Evolutionary conservation across 148 eudicot genomes (phyloP), one percentile per base, ranked within the genome.

Genomic region (Gaultheria prostrata): DNA sequence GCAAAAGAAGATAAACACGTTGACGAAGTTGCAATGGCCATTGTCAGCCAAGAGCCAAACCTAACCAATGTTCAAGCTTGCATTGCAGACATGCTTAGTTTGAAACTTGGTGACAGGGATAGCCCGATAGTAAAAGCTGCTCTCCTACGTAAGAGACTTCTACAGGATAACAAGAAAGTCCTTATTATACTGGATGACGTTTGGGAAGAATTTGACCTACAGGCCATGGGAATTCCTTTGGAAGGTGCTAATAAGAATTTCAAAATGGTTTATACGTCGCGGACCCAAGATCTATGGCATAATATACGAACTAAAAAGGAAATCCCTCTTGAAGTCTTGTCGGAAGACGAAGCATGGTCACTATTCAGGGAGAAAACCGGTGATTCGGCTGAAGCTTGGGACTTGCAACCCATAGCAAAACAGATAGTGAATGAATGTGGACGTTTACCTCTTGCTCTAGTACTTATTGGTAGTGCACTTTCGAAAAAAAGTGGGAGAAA

Each of bases 131-230:
- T 28, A 15, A 83, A 90, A 70, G 87, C 89, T 32, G 12, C 82
- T 35, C 76, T 85, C 80, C 80, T 91, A 32, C 75, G 85, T 33
- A 71, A 67, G 57, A 86, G 92, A 70, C 69, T 89, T 48, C 83
- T 51, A 69, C 85, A 87, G 13, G 39, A 67, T 3, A 83, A 73
- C 1, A 83, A 63, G 24, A 53, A 82, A 56, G 56, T 74, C 21
- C 88, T 91, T 11, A 3, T 91, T 26, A 85, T 90, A 33, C 63
- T 90, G n/a, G 93, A 90, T 71, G 91, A 89, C 82, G 82, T 87
- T 8, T 89, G 90, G 91, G 81, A 81, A 50, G 83, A 76, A 35
- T 8, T 90, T 69, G 91, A 90, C 2, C 24, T 90, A 51, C 76
- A 80, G 2, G 73, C 20, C 21, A 21, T 84, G 11, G 92, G 89